phyloP scores from a whole-genome alignment of 2,329 filamentous ascomycete genomes.

The Fusarium sp. region DNA sequence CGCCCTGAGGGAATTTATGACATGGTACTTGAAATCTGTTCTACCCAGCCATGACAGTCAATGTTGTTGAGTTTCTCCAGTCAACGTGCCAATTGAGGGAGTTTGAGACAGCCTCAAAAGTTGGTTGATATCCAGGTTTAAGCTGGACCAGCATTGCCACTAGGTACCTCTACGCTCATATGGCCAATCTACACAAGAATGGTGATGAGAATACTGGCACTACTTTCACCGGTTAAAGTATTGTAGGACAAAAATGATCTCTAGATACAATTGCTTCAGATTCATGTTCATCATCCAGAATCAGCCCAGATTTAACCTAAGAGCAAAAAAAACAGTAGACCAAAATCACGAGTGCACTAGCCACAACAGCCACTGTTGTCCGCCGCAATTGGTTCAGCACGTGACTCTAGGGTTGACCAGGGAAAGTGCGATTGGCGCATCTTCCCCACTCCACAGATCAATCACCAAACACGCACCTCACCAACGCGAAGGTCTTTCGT shows the following conservation, averaged over 20 bases:
- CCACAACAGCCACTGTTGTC: neutral
- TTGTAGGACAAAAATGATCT: neutral
- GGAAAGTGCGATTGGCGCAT: conserved; percentile 43
- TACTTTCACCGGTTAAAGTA: neutral
- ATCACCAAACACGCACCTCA: conserved; percentile 56
- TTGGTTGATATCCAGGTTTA: neutral
- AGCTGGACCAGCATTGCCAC: neutral
- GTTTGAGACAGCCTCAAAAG: conserved; percentile 2
- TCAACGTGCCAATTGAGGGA: conserved; percentile 22
- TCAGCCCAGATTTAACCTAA: neutral
- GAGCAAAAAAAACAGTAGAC: neutral
- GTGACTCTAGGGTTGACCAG: conserved; percentile 51
- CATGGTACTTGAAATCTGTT: conserved; percentile 5
- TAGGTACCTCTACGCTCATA: neutral
- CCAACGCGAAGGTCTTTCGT: conserved; percentile 59
- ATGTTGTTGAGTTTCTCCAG: conserved; percentile 18
- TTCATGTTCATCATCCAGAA: neutral
- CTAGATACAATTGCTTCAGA: neutral
- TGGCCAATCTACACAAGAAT: neutral
- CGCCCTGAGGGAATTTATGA: conserved; percentile 41
- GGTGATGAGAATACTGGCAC: neutral
- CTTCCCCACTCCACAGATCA: conserved; percentile 54
- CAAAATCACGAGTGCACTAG: neutral
- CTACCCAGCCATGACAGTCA: neutral
- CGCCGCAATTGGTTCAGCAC: conserved; percentile 36